phyloP scores from a whole-genome alignment of 352 stramenopile genomes.

The Phytophthora parvispora region DNA sequence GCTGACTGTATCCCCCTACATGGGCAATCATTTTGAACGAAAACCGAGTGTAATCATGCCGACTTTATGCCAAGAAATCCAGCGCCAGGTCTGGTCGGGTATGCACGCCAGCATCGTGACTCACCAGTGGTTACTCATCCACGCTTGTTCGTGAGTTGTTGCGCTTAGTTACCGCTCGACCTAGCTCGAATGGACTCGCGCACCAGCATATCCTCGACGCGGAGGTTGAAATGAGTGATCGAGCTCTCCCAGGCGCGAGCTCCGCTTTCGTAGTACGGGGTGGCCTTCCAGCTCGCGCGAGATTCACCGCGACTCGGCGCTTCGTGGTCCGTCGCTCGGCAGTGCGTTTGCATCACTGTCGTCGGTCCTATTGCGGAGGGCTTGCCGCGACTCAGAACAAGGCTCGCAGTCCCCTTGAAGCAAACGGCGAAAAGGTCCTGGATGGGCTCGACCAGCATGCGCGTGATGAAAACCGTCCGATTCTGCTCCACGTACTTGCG shows the following conservation, averaged over 20 bases:
- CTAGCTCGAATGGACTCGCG: background rate
- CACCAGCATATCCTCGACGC: constrained; percentile 14
- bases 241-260: constrained; percentile 7
- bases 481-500: constrained; percentile 22
- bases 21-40: constrained; percentile 30
- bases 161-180: background rate
- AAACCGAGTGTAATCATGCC: constrained; percentile 14
- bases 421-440: constrained; percentile 3
- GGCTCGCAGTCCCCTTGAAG: constrained; percentile 6
- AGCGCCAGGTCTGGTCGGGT: too few species aligned
- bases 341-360: constrained; percentile 17
- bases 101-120: too few species aligned
- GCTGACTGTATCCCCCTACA: background rate
- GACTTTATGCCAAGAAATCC: too few species aligned
- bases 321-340: constrained; percentile 8
- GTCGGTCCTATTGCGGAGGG: constrained; percentile 5
- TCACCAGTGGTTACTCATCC: too few species aligned
- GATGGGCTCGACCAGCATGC: constrained; percentile 8
- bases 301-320: background rate
- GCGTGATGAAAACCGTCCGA: constrained; percentile 15
- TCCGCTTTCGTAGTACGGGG: constrained; percentile 2
- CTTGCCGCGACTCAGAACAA: background rate
- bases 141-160: too few species aligned
- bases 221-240: constrained; percentile 9
- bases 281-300: constrained; percentile 2